Evolutionary conservation across 345 rosid genomes (phyloP).

Genomic region (Sonneratia caseolaris): DNA sequence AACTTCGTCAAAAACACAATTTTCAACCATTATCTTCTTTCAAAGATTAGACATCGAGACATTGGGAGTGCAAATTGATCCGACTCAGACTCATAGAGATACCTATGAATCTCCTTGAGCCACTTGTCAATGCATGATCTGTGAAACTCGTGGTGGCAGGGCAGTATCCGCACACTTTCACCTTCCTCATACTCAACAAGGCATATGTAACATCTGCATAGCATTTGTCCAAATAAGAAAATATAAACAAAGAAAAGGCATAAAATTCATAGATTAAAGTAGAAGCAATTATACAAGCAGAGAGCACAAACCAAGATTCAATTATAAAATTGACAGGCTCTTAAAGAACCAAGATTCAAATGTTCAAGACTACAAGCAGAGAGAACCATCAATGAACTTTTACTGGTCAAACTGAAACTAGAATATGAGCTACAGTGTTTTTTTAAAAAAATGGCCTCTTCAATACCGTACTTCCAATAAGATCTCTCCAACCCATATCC

Average conservation of each 20-base stretch:
- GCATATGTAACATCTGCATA: constrained; percentile 83
- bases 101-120: constrained; percentile 99
- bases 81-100: constrained; percentile 4
- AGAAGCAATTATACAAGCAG: no score
- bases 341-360: no score
- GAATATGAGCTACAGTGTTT: no score
- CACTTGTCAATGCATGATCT: constrained; percentile 81
- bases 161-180: constrained; percentile 70
- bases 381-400: no score
- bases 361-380: no score
- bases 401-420: no score
- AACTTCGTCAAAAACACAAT: background rate
- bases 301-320: no score
- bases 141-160: constrained; percentile 90
- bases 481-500: no score
- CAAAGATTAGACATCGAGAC: no score
- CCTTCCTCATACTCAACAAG: constrained; percentile 96
- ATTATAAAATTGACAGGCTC: no score
- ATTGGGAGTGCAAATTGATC: background rate
- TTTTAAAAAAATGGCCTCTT: no score
- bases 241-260: background rate
- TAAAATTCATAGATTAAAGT: background rate
- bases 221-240: background rate
- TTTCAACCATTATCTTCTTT: background rate
- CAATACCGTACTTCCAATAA: no score